Base-by-base conservation (phyloP, 169 alveolate genomes). In the Besnoitia besnoiti region DNA sequence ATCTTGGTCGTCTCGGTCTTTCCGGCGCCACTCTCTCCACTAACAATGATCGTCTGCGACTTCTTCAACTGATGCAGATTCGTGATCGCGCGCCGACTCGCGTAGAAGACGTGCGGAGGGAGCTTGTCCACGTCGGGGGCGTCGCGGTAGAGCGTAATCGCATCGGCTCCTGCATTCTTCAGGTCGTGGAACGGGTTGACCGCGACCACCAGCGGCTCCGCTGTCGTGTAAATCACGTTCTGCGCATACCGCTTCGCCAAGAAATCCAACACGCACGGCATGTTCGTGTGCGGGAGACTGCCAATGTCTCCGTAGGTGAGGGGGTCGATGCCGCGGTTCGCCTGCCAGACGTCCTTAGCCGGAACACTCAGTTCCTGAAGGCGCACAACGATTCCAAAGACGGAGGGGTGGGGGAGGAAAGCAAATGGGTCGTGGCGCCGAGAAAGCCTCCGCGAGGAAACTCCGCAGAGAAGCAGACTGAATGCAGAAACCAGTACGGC, bases 1-100 rank as follows among this genome's bases (percentile, higher is more conserved):
- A 93, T 97, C 94, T 95, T 96, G 33, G 99, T 98, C 76, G 99
- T 98, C 96, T 99, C 99, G 5, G 99, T 99, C 95, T 99, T 99
- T 24, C 99, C 99, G 44, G 99, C 99, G 37, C 99, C 99, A 19
- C 99, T 97, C 94, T 99, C 99, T 27, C 99, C 99, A 87, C 99
- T 96, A 76, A 99, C 99, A 44, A 99, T 97, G 91, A 99, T 98
- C 30, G 99, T 97, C 93, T 99, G 99, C 91, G 89, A 49, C 80
- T 67, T 90, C 80, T 55, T 73, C 51, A 89, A 93, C 76, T 80
- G 93, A 46, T 85, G 93, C 4, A 88, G 79, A 40, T 85, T 90
- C 76, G 73, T 92, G 40, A 94, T 73, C n/a, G 93, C 96, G 55
- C 85, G 90, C 51, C 94, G 90, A n/a, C 98, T 97, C n/a, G 97